phyloP scores from a whole-genome alignment of 2,329 filamentous ascomycete genomes.

The Ceratocystiopsis brevicomis region DNA sequence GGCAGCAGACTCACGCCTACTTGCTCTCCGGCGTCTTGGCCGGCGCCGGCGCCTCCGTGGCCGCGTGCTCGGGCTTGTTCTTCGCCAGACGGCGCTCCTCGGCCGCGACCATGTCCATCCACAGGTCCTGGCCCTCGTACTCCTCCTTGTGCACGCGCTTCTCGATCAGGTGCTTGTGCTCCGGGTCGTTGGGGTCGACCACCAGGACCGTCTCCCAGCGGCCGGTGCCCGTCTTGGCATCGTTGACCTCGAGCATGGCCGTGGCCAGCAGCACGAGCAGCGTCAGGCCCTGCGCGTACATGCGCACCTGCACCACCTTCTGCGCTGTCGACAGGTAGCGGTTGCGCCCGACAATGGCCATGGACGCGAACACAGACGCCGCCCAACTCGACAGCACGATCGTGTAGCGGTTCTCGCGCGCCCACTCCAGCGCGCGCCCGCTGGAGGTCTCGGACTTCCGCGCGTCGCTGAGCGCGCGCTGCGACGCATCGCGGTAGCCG shows the following conservation, averaged over 20 bases:
- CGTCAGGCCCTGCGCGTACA: constrained; percentile 82
- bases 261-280: constrained; percentile 66
- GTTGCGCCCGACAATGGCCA: constrained; percentile 60
- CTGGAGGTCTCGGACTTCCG: constrained; percentile 35
- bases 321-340: constrained; percentile 55
- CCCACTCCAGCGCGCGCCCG: constrained; percentile 52
- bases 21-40: not conserved
- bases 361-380: constrained; percentile 55
- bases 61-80: constrained; percentile 15
- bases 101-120: constrained; percentile 77
- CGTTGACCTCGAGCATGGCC: constrained; percentile 61
- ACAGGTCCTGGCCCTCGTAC: constrained; percentile 78
- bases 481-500: constrained; percentile 44
- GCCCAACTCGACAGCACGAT: constrained; percentile 74
- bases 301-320: constrained; percentile 85
- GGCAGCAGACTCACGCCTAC: no score
- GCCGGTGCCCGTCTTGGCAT: constrained; percentile 57
- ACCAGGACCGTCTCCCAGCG: constrained; percentile 75
- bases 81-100: constrained; percentile 44
- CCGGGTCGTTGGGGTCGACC: constrained; percentile 61
- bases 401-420: constrained; percentile 62
- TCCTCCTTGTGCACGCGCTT: constrained; percentile 75
- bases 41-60: constrained; percentile 2
- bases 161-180: constrained; percentile 68
- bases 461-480: constrained; percentile 34